These are phyloP conservation scores for Dactylorhiza incarnata DNA, from an alignment of 106 monocot genomes.

Conservation along the genomic window DNA sequence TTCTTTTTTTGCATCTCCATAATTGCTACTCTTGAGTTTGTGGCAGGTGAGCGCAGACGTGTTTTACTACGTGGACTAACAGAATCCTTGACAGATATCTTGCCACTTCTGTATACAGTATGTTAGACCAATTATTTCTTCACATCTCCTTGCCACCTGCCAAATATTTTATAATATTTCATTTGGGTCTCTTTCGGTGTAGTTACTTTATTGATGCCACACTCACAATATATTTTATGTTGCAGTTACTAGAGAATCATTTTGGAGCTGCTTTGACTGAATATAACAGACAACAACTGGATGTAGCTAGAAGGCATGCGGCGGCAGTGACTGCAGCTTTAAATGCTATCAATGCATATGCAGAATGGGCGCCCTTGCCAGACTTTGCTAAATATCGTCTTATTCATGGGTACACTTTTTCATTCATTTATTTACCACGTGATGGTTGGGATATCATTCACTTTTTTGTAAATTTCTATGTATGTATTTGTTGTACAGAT, in stretches of 20 bases:
- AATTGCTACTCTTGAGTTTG: not conserved
- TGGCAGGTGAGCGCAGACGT: slow-evolving; percentile 79
- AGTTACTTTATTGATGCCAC: not conserved
- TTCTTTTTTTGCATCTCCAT: not conserved
- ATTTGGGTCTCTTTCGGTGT: not conserved
- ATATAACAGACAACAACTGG: slow-evolving; percentile 49
- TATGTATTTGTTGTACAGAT: slow-evolving; percentile 40
- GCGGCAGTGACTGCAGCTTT: slow-evolving; percentile 66
- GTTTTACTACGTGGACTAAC: slow-evolving; percentile 79
- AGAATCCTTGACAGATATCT: slow-evolving; percentile 79
- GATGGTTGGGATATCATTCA: not conserved
- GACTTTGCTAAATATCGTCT: slow-evolving; percentile 83
- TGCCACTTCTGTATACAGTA: slow-evolving; percentile 82
- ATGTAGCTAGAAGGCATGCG: slow-evolving; percentile 63
- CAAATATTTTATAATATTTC: no score
- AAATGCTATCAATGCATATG: slow-evolving; percentile 96
- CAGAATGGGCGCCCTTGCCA: slow-evolving; percentile 92
- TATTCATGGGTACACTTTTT: slow-evolving; percentile 67
- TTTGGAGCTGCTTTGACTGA: slow-evolving; percentile 73
- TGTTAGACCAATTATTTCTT: slow-evolving; percentile 14
- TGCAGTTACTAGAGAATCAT: slow-evolving; percentile 85
- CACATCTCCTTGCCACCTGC: not conserved
- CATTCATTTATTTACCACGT: not conserved
- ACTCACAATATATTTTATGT: not conserved
- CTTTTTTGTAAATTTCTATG: not conserved